A percentile compares a stretch with the other conserved stretches of the same genome.
Evolutionary conservation across 2,329 filamentous ascomycete species (phyloP).

Genomic region (Aspergillus ibericus): DNA sequence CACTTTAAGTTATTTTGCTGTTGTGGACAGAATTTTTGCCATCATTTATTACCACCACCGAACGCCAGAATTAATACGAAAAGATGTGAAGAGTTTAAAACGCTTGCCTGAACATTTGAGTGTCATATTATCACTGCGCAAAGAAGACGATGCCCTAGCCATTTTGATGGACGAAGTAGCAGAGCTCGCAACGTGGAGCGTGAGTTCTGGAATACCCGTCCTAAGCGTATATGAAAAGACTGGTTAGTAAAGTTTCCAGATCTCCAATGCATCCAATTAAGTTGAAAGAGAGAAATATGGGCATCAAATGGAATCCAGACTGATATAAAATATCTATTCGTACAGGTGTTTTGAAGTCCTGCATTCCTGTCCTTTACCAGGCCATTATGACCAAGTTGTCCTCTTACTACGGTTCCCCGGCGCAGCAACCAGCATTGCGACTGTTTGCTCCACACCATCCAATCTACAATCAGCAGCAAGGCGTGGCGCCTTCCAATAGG

Average conservation of each 20-base stretch:
- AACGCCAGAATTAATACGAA: constrained; percentile 86
- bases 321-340: constrained; percentile 3
- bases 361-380: constrained; percentile 80
- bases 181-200: constrained; percentile 90
- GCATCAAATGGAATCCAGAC: neutral
- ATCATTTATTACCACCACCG: constrained; percentile 94
- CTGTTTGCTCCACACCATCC: constrained; percentile 70
- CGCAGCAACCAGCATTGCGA: constrained; percentile 67
- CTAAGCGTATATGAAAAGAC: constrained; percentile 91
- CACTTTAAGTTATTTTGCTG: constrained; percentile 74
- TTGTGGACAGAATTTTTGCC: constrained; percentile 74
- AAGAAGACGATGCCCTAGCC: constrained; percentile 73
- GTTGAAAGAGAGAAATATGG: neutral
- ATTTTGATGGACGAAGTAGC: constrained; percentile 85
- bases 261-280: neutral
- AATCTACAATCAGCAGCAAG: constrained; percentile 34
- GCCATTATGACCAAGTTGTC: constrained; percentile 76
- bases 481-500: constrained; percentile 18
- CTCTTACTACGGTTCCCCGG: constrained; percentile 75
- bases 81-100: constrained; percentile 74
- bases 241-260: constrained; percentile 55
- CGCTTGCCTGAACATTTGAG: constrained; percentile 83
- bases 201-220: constrained; percentile 81
- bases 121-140: constrained; percentile 73
- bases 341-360: constrained; percentile 81